Evolutionary conservation across 768 basidiomycete species (phyloP).

Genomic region (Tremella fuciformis): DNA sequence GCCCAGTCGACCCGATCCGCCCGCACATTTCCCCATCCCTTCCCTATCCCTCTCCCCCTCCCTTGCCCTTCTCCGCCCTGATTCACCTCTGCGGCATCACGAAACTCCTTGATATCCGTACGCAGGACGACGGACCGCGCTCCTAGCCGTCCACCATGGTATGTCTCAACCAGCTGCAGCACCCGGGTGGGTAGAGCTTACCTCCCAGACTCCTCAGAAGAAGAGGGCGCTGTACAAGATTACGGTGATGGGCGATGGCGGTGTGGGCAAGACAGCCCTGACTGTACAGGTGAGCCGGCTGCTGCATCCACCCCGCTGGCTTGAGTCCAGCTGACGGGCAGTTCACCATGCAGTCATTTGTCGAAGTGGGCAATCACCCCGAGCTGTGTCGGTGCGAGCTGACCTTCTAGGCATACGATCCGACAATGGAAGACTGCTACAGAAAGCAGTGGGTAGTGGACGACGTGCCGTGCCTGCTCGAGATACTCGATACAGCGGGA

Average conservation of each 20-base stretch:
- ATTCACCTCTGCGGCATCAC: too few relatives aligned
- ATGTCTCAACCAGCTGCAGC: background rate
- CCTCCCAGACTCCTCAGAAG: too few relatives aligned
- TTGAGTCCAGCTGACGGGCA: constrained; percentile 46
- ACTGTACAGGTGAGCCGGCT: constrained; percentile 76
- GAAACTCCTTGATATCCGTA: too few relatives aligned
- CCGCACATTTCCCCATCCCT: background rate
- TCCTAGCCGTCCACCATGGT: too few relatives aligned
- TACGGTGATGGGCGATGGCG: constrained; percentile 92
- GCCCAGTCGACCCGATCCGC: background rate
- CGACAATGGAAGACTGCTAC: constrained; percentile 97
- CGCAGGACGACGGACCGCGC: too few relatives aligned
- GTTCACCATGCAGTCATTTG: constrained; percentile 95
- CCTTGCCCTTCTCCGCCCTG: background rate
- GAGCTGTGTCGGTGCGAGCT: background rate
- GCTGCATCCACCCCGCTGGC: background rate
- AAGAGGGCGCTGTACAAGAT: constrained; percentile 61
- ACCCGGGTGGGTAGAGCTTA: too few relatives aligned
- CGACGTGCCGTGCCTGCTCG: constrained; percentile 90
- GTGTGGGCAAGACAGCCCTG: constrained; percentile 93
- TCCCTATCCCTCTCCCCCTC: background rate
- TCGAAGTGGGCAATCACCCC: constrained; percentile 57
- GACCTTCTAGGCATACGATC: constrained; percentile 79
- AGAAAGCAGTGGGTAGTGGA: constrained; percentile 92
- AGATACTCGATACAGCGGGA: constrained; percentile 95